phyloP scores from a whole-genome alignment of 2,329 filamentous ascomycete genomes.

The Monosporascus sp. region DNA sequence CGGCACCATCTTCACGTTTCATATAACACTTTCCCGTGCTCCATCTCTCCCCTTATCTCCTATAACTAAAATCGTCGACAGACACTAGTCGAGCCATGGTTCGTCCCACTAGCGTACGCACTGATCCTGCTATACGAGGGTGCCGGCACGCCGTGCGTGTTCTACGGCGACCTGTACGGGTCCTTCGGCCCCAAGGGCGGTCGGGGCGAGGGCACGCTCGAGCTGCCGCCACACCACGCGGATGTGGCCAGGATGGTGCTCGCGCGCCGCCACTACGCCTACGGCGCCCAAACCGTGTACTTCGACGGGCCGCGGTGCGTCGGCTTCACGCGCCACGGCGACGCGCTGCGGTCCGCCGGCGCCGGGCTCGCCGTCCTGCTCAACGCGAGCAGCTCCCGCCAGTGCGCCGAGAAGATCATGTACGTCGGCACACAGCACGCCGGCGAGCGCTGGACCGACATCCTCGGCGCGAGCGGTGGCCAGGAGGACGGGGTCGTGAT shows the following conservation, averaged over 20 bases:
- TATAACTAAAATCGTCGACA: slow-evolving; percentile 34
- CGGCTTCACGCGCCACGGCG: slow-evolving; percentile 48
- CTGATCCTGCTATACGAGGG: slow-evolving; percentile 57
- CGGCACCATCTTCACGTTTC: background rate
- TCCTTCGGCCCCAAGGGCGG: slow-evolving; percentile 29
- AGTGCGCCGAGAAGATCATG: slow-evolving; percentile 49
- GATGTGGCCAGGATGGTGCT: slow-evolving; percentile 54
- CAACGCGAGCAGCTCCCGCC: slow-evolving; percentile 18
- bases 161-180: slow-evolving; percentile 67
- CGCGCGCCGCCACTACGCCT: slow-evolving; percentile 60
- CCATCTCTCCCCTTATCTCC: background rate
- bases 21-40: background rate
- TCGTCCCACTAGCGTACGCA: slow-evolving; percentile 66
- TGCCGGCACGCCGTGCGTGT: slow-evolving; percentile 60
- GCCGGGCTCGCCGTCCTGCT: slow-evolving; percentile 50
- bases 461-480: slow-evolving; percentile 34
- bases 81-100: slow-evolving; percentile 56
- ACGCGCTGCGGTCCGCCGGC: slow-evolving; percentile 29
- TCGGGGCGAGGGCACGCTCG: slow-evolving; percentile 28
- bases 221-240: slow-evolving; percentile 44
- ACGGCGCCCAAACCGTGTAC: slow-evolving; percentile 60
- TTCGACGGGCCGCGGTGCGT: slow-evolving; percentile 53
- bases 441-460: slow-evolving; percentile 58
- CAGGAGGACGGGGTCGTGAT: background rate
- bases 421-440: slow-evolving; percentile 52